Base-by-base conservation (phyloP, 148 eudicot genomes). In the Rhododendron griersonianum region DNA sequence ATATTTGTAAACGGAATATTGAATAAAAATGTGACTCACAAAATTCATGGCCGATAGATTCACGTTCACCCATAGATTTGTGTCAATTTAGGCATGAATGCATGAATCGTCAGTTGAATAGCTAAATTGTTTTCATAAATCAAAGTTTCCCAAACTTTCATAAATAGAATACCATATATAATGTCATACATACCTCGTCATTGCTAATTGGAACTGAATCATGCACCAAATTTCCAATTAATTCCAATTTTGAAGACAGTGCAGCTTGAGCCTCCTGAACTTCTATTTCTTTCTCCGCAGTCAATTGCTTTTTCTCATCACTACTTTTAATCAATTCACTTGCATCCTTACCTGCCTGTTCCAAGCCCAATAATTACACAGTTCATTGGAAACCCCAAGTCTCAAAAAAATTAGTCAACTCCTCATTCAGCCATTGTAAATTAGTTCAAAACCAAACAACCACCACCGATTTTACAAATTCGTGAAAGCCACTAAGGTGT, bases 141-240 rank as follows among this genome's bases (percentile, higher is more conserved):
- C 16, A 69, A 69, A 69, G 35, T 69, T 69, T 25, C 23, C 47
- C 33, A 37, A 57, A 77, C 7, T 7, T 7, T 18, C 11, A 37
- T 2, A 14, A 15, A 19, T 61, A 8, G 23, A 86, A 77, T 33
- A 19, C 39, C 5, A 78, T 57, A 21, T 48, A 30, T 10, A 84
- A 21, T 23, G 47, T 59, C n/a, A 65, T 45, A 18, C 84, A 83
- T 86, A 96, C 99, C 98, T 96, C 99, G 89, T 96, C 94, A 37
- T 93, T 87, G 91, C 89, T 88, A 53, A 95, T 86, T 74, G 96
- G 99, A 81, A 96, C 99, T 37, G 98, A 92, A 90, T 96, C 98
- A 89, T 96, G 99, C 84, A 96, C 92, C 80, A 96, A 94, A 87
- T 96, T 96, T 76, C 99, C 99, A 80, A 96, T 92, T 55, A 83